These are phyloP conservation scores for Gastrolobium bilobum DNA, from an alignment of 306 rosid species.

Conservation along the genomic window DNA sequence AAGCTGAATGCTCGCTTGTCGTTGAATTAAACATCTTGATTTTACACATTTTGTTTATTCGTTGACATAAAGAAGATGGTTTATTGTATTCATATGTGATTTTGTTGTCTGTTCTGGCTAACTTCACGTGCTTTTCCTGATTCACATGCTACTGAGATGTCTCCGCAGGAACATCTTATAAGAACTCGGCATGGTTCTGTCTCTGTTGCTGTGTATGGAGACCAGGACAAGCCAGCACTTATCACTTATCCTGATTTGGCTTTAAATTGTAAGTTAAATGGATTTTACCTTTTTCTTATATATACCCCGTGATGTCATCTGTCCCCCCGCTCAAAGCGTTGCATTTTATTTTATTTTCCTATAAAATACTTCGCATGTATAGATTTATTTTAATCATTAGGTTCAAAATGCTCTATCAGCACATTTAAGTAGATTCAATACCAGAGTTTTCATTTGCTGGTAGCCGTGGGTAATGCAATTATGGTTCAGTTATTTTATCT, in stretches of 20 bases:
- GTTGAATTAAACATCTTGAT: not conserved
- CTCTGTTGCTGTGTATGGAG: constrained; percentile 84
- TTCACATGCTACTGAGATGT: constrained; percentile 40
- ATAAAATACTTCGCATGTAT: not conserved
- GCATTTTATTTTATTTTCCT: not conserved
- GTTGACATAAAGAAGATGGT: not conserved
- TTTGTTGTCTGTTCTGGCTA: constrained; percentile 22
- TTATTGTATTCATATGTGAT: not conserved
- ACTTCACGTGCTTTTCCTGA: constrained; percentile 30
- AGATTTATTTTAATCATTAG: constrained; percentile 11
- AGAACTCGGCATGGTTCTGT: constrained; percentile 75
- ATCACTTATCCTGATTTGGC: constrained; percentile 90
- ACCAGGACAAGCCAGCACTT: constrained; percentile 91
- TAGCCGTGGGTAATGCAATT: constrained; percentile 20
- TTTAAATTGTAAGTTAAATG: constrained; percentile 76
- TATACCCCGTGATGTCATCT: not conserved
- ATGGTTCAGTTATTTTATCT: constrained; percentile 1
- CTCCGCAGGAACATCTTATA: constrained; percentile 78
- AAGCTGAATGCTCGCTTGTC: constrained; percentile 17
- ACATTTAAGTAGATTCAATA: constrained; percentile 9
- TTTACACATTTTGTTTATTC: not conserved
- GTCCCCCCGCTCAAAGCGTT: not conserved
- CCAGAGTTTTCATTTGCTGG: not conserved
- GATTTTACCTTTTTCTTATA: constrained; percentile 7
- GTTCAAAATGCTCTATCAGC: not conserved